phyloP scores from a whole-genome alignment of 2,329 filamentous ascomycete species.

The Pseudocercospora eumusae region DNA sequence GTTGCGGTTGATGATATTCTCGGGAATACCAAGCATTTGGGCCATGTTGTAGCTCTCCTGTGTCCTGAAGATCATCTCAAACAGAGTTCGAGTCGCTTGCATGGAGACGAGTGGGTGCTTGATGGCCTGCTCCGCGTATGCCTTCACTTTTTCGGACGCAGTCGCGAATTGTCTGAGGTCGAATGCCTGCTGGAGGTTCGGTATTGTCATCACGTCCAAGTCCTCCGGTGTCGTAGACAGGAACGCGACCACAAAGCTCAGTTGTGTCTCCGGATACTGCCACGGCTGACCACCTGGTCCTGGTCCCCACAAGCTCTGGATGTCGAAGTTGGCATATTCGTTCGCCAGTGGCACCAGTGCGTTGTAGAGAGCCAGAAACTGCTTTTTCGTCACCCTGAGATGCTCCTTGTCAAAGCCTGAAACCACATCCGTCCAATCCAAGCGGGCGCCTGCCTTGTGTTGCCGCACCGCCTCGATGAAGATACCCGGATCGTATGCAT shows the following conservation, averaged over 20 bases:
- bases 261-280: constrained; percentile 80
- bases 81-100: constrained; percentile 71
- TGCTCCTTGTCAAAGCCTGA: constrained; percentile 77
- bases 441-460: constrained; percentile 56
- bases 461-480: constrained; percentile 62
- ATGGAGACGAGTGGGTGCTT: constrained; percentile 87
- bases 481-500: constrained; percentile 66
- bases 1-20: constrained; percentile 67
- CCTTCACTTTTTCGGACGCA: constrained; percentile 60
- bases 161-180: constrained; percentile 64
- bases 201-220: constrained; percentile 82
- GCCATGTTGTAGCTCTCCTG: constrained; percentile 58
- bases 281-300: constrained; percentile 60
- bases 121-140: constrained; percentile 66
- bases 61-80: constrained; percentile 62
- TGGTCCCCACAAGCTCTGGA: constrained; percentile 81
- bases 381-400: constrained; percentile 71
- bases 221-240: constrained; percentile 72
- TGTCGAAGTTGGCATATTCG: constrained; percentile 67
- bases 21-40: constrained; percentile 60
- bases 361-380: constrained; percentile 80
- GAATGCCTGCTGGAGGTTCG: constrained; percentile 76
- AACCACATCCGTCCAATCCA: constrained; percentile 71
- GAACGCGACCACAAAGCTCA: constrained; percentile 92
- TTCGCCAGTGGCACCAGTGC: constrained; percentile 72